phyloP scores from a whole-genome alignment of 805 yeast species.

The Yarrowia sp. region DNA sequence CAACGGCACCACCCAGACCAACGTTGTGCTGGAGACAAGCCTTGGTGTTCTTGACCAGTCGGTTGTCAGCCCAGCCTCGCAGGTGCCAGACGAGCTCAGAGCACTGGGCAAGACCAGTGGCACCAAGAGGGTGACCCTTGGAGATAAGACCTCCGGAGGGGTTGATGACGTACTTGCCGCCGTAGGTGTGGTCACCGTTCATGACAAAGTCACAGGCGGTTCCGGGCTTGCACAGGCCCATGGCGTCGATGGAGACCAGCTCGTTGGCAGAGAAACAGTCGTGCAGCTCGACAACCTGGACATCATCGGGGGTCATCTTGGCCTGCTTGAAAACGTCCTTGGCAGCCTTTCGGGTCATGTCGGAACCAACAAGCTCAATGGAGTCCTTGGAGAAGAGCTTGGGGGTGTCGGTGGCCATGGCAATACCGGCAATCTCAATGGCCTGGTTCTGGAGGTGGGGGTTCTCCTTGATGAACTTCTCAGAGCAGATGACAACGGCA shows the following conservation, averaged over 20 bases:
- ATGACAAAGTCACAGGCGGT: constrained; percentile 44
- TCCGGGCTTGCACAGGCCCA: constrained; percentile 44
- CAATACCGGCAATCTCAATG: constrained; percentile 45
- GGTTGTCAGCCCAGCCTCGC: constrained; percentile 46
- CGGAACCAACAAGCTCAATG: constrained; percentile 44
- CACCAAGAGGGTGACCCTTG: constrained; percentile 47
- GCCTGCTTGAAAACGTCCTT: constrained; percentile 41
- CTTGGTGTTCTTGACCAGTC: constrained; percentile 43
- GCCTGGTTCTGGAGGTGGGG: constrained; percentile 44
- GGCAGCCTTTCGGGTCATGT: constrained; percentile 45
- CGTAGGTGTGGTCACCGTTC: constrained; percentile 44
- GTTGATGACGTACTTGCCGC: constrained; percentile 45
- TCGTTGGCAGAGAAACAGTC: constrained; percentile 47
- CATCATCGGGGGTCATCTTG: constrained; percentile 43
- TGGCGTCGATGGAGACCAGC: constrained; percentile 44
- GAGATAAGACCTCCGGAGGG: constrained; percentile 46
- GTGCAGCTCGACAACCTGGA: constrained; percentile 46
- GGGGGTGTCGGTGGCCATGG: constrained; percentile 44
- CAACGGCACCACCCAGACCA: constrained; percentile 46
- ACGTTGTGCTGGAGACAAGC: constrained; percentile 45
- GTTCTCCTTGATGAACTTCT: constrained; percentile 43
- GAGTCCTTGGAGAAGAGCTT: constrained; percentile 42
- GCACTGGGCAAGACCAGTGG: constrained; percentile 46
- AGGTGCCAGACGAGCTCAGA: constrained; percentile 46
- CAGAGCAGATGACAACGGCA: constrained; percentile 44